A percentile compares a stretch with the other conserved stretches of the same genome.
Evolutionary conservation across 805 yeast genomes (phyloP).

Genomic region (Zygosaccharomyces pseudorouxii): DNA sequence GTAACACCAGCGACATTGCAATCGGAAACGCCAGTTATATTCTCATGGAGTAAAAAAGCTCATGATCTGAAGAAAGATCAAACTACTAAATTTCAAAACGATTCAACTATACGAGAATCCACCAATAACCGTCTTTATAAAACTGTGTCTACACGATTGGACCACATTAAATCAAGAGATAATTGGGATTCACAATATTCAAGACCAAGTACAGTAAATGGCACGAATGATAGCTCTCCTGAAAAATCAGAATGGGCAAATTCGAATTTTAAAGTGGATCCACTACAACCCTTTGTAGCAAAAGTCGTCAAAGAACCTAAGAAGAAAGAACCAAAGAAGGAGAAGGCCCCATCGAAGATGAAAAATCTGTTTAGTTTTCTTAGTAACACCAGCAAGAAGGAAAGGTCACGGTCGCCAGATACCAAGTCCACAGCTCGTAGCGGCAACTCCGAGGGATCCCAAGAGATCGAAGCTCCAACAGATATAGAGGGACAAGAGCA

Average conservation of each 20-base stretch:
- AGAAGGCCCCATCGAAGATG: constrained; percentile 18
- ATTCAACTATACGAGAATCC: constrained; percentile 5
- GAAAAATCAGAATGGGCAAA: constrained; percentile 12
- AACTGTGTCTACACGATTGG: constrained; percentile 9
- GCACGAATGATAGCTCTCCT: neutral
- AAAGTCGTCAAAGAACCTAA: constrained; percentile 25
- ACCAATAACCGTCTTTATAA: constrained; percentile 18
- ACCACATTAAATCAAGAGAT: constrained; percentile 5
- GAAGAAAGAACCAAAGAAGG: constrained; percentile 11
- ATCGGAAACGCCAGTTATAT: constrained; percentile 27
- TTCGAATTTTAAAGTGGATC: constrained; percentile 29
- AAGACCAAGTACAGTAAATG: neutral
- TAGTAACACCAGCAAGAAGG: constrained; percentile 14
- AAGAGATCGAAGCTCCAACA: neutral
- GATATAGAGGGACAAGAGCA: neutral
- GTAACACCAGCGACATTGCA: constrained; percentile 15
- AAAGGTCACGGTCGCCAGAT: constrained; percentile 5
- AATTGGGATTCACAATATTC: constrained; percentile 1
- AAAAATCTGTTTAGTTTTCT: constrained; percentile 28
- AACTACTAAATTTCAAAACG: constrained; percentile 1
- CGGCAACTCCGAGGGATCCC: neutral
- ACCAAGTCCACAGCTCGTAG: neutral
- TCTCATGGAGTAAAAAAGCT: constrained; percentile 29
- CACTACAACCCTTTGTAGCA: constrained; percentile 29
- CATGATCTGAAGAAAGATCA: neutral